Base-by-base conservation (phyloP, 495 filamentous ascomycete genomes). In the Penicillium cinerascens region DNA sequence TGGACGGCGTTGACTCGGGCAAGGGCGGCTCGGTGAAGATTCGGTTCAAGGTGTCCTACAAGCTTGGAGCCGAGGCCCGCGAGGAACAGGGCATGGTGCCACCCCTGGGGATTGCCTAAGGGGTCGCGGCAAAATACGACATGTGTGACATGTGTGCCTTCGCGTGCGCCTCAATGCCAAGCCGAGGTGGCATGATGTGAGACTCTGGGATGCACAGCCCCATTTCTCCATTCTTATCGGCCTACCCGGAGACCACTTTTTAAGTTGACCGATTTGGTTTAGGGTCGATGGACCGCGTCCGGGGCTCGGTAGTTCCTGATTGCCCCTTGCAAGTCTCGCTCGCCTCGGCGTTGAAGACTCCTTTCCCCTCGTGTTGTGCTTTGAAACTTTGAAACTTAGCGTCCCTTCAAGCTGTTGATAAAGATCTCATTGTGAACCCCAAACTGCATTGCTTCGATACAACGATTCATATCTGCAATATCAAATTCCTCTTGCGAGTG, bases 1-100 rank as follows among this genome's bases (percentile, higher is more conserved):
- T 97, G 27, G 82, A 85, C 59, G 88, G 89, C 2, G 81, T 91
- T 41, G 79, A 84, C 44, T 60, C 59, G 23, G 86, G 84, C 36
- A 85, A 88, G 60, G 92, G 90, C 3, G 83, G 82, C 42, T 77
- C 71, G 45, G 84, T 96, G 53, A 95, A 92, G 72, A 82, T 98
- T 67, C 75, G 93, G 55, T 98, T 91, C 88, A 87, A 88, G 62
- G 86, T 86, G 9, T 80, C 83, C 15, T 97, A 97, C 69, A 82
- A 80, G 63, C 63, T 93, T 3, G 88, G 80, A 1, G 73, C 65
- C 8, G 79, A 85, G 60, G 67, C 78, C 60, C 83, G 78, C 50
- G 81, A 87, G 49, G 91, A 97, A 73, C 89, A 89, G 70, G 93
- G 92, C 16, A 91, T 95, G 78, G 87, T 97, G 50, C 79, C 85